Percentiles rank a stretch among this genome's conserved stretches.
Conservation (phyloP, 257 asterid species). For the Gentiana dahurica region DNA sequence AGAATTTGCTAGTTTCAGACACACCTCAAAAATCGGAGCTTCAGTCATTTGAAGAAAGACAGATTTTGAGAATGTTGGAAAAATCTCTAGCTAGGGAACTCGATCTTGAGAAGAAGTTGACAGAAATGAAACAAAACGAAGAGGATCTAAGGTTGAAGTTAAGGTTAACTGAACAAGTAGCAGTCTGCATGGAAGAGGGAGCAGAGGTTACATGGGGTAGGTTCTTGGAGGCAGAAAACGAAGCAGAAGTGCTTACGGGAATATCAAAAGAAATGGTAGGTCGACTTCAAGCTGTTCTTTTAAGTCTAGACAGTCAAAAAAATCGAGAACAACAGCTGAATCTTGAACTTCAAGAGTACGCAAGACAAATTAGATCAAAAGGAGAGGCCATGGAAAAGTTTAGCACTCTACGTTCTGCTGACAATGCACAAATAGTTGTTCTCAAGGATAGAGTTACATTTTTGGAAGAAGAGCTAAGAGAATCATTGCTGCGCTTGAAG, state of each 20-base stretch:
- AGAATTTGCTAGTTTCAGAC: constrained; percentile 19
- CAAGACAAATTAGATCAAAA: constrained; percentile 32
- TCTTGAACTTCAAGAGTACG: constrained; percentile 29
- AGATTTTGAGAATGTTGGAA: constrained; percentile 61
- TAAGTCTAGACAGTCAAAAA: constrained; percentile 20
- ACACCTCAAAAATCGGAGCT: constrained; percentile 32
- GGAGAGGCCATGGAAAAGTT: constrained; percentile 37
- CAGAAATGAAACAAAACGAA: constrained; percentile 54
- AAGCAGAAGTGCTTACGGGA: constrained; percentile 65
- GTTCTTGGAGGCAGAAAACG: constrained; percentile 75
- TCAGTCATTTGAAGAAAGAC: constrained; percentile 41
- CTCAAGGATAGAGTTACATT: constrained; percentile 35
- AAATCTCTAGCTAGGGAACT: constrained; percentile 63
- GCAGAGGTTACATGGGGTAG: constrained; percentile 84
- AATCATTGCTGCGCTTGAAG: constrained; percentile 19
- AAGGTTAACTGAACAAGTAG: constrained; percentile 57
- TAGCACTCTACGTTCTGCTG: constrained; percentile 25
- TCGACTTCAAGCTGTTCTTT: constrained; percentile 30
- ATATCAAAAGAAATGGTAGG: constrained; percentile 63
- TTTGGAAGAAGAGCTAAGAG: constrained; percentile 40
- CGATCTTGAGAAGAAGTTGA: constrained; percentile 67
- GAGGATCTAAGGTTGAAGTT: constrained; percentile 59
- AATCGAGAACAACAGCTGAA: constrained; percentile 35
- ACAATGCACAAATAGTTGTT: constrained; percentile 36
- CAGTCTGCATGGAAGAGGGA: constrained; percentile 78